Conservation (phyloP, 768 basidiomycete genomes). For the Tubosaeta sp. region DNA sequence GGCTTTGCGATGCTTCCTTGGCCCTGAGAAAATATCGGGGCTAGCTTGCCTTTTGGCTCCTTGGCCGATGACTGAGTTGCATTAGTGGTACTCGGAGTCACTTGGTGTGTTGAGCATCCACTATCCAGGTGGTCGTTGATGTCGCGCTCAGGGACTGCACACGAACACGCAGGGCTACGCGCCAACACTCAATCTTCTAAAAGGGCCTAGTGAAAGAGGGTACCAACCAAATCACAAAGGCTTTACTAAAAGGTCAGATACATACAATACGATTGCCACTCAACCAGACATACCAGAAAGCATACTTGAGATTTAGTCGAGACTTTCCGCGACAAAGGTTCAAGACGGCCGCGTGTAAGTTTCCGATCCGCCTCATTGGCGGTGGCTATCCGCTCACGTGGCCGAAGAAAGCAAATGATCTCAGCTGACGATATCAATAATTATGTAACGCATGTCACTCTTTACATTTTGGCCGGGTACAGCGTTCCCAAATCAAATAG, state of each 20-base stretch:
- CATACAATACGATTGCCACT: not conserved
- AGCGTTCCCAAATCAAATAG: not conserved
- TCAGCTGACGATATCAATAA: too few species aligned
- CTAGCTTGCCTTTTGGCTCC: constrained; percentile 28
- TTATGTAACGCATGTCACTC: not conserved
- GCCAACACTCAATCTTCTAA: not conserved
- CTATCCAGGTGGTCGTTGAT: constrained; percentile 55
- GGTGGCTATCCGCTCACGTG: too few species aligned
- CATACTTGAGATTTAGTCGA: constrained; percentile 2
- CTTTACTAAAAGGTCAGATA: not conserved
- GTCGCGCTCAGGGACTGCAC: constrained; percentile 33
- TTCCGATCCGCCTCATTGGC: too few species aligned
- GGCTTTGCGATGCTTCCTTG: constrained; percentile 5
- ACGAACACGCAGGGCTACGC: constrained; percentile 47
- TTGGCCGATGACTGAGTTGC: constrained; percentile 3
- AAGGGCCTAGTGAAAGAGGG: not conserved
- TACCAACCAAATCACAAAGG: constrained; percentile 20
- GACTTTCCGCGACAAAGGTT: too few species aligned
- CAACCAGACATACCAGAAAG: constrained; percentile 11
- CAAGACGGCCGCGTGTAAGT: too few species aligned
- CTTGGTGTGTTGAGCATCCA: constrained; percentile 32
- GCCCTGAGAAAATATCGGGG: constrained; percentile 39
- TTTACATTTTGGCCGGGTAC: not conserved
- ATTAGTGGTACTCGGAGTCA: not conserved
- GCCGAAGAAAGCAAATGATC: too few species aligned